Base-by-base conservation (phyloP, 192 early-diverging fungal genomes). In the Coemansia sp. region DNA sequence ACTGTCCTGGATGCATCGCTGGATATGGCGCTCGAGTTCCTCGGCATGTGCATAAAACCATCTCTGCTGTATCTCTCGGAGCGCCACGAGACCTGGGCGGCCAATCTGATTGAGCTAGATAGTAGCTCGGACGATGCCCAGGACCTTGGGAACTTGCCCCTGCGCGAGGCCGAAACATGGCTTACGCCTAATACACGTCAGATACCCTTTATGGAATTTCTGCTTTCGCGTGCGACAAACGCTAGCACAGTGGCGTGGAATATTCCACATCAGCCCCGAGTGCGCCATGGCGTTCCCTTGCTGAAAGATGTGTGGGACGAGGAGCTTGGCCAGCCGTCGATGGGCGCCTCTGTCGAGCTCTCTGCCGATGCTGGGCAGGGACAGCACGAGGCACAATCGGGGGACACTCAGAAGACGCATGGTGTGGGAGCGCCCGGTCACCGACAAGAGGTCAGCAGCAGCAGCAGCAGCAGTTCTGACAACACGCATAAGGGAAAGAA, bases 111-210 rank as follows among this genome's bases (percentile, higher is more conserved):
- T 37, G 60, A 41, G 24, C 36, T 58, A 14, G 39, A 60, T 11
- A 47, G 24, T 20, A 27, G 32, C 35, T 17, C n/a, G 11, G 46
- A 61, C 3, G 68, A 65, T 22, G 19, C 43, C 6, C 38, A 45
- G 15, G 57, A 59, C 5, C 20, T 65, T 25, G 39, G 24, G n/a
- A 56, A 61, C 40, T 62, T 65, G 41, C 72, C 68, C 5, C 51
- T 15, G 8, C 61, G 40, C 53, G 32, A 64, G 35, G 72, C 65
- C 15, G 72, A 80, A 43, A 75, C 78, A 11, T 80, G 78, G 78
- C 65, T 80, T 47, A 58, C 65, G 10, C 78, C 78, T 0, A 67
- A 68, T 38, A 80, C 78, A 19, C 65, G 69, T 14, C 78, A 80
- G 69, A 60, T 65, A 22, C 66, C 72, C 14, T 67, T 80, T 59